phyloP scores from a whole-genome alignment of 768 basidiomycete species.

The Termitomyces sp. region DNA sequence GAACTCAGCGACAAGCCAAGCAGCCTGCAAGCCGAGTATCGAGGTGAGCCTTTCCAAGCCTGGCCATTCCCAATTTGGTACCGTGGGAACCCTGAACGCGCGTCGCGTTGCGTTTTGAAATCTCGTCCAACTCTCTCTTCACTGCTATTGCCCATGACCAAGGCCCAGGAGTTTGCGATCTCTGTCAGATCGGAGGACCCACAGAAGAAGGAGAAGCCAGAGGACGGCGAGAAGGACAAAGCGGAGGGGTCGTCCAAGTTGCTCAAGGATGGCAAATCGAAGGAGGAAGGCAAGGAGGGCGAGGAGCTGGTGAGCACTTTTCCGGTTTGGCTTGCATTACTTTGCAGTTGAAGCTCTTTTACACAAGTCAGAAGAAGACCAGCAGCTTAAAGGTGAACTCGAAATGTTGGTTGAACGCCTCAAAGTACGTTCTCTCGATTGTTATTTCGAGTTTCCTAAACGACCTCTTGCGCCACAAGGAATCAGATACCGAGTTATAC shows the following conservation, averaged over 20 bases:
- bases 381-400: conserved; percentile 87
- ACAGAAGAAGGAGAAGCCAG: conserved; percentile 53
- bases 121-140: neutral
- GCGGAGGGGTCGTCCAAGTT: conserved; percentile 52
- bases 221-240: conserved; percentile 44
- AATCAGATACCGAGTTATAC: conserved; percentile 81
- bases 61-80: neutral
- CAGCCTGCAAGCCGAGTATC: conserved; percentile 4
- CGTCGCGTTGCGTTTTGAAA: conserved; percentile 39
- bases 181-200: conserved; percentile 71
- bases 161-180: conserved; percentile 54
- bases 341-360: conserved; percentile 5
- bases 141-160: conserved; percentile 39
- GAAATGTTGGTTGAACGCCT: conserved; percentile 96
- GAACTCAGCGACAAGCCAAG: neutral
- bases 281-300: conserved; percentile 44
- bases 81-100: conserved; percentile 41
- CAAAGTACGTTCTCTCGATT: conserved; percentile 50
- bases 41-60: conserved; percentile 8
- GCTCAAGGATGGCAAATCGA: conserved; percentile 40
- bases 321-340: neutral
- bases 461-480: conserved; percentile 41
- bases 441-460: neutral
- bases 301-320: conserved; percentile 73
- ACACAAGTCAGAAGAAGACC: conserved; percentile 88